Conservation (phyloP, 345 rosid species). For the Populus ilicifolia region DNA sequence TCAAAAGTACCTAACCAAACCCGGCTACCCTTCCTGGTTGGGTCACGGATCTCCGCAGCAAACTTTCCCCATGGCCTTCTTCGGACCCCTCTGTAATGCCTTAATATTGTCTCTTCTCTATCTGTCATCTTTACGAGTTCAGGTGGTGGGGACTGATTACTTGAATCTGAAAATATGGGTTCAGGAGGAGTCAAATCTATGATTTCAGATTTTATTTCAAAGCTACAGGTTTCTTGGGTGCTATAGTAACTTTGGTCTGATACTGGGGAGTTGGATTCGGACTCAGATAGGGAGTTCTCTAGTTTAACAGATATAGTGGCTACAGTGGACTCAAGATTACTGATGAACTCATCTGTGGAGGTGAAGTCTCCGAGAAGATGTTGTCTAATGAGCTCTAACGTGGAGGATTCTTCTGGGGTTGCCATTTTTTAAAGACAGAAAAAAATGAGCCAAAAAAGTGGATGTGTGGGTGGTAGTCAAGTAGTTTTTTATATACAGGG, state of each 20-base stretch:
- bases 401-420: constrained; percentile 33
- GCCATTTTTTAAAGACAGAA: constrained; percentile 21
- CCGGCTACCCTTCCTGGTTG: constrained; percentile 64
- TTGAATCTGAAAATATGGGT: constrained; percentile 11
- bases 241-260: constrained; percentile 15
- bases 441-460: not conserved
- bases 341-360: constrained; percentile 37
- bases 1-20: constrained; percentile 94
- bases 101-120: constrained; percentile 18
- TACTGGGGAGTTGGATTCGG: constrained; percentile 35
- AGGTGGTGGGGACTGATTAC: not conserved
- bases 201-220: constrained; percentile 26
- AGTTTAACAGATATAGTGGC: constrained; percentile 30
- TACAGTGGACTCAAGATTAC: constrained; percentile 23
- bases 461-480: not conserved
- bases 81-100: constrained; percentile 81
- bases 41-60: constrained; percentile 95
- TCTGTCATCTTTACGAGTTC: not conserved
- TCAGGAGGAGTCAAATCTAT: constrained; percentile 17
- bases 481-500: not conserved
- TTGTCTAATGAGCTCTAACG: constrained; percentile 42
- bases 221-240: constrained; percentile 3
- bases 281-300: constrained; percentile 26
- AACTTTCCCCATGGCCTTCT: constrained; percentile 94
- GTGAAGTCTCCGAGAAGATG: constrained; percentile 56